Percentiles rank a stretch among this genome's conserved stretches.
Evolutionary conservation across 805 yeast species (phyloP).

Genomic region (Wickerhamiella occidentalis): DNA sequence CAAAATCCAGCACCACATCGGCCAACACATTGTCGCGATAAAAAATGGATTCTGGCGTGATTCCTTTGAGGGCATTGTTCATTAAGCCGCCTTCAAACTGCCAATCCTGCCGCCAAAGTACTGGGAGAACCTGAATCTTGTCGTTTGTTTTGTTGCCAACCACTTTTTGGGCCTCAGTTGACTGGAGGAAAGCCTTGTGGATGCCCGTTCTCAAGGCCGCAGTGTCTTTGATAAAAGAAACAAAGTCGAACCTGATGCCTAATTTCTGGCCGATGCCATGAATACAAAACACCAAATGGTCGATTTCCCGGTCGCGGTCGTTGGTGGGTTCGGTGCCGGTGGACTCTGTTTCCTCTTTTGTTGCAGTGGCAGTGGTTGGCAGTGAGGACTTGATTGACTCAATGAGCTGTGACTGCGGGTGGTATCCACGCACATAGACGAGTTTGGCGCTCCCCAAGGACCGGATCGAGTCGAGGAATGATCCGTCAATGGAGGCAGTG

Average conservation of each 20-base stretch:
- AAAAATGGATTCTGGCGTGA: constrained; percentile 18
- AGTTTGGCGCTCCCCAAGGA: background rate
- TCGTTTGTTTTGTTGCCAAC: constrained; percentile 22
- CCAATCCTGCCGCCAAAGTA: constrained; percentile 72
- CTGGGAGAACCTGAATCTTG: constrained; percentile 73
- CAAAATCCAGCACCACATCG: constrained; percentile 73
- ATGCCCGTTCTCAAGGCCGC: constrained; percentile 38
- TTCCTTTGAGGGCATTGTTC: constrained; percentile 13
- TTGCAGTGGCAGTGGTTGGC: background rate
- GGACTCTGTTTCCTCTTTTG: background rate
- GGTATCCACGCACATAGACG: constrained; percentile 3
- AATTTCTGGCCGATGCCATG: constrained; percentile 93
- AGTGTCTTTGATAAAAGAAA: constrained; percentile 78
- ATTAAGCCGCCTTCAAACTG: constrained; percentile 19
- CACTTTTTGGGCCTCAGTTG: constrained; percentile 4
- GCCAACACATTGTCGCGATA: constrained; percentile 47
- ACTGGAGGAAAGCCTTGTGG: constrained; percentile 11
- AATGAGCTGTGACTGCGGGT: background rate
- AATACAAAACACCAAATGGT: constrained; percentile 68
- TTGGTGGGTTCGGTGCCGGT: background rate
- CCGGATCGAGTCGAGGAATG: constrained; percentile 6
- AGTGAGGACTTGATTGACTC: background rate
- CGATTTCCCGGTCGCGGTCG: constrained; percentile 9
- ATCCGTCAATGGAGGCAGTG: constrained; percentile 5
- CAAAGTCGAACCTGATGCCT: constrained; percentile 64